These are phyloP conservation scores for Yamadazyma friedrichii DNA, from an alignment of 1,139 yeast genomes.

Conservation along the genomic window DNA sequence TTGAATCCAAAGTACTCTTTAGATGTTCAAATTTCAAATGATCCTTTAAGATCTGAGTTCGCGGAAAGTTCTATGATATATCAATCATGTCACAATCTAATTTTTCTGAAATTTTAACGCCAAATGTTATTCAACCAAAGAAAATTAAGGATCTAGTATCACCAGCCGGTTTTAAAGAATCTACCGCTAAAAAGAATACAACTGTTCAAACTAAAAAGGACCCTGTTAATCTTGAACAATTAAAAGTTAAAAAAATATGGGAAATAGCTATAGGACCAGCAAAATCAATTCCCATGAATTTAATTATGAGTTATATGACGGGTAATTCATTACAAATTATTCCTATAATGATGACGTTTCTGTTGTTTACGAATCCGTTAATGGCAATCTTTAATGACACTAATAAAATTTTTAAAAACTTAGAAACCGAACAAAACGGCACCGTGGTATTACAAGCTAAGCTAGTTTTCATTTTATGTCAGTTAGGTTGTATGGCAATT, in stretches of 20 bases:
- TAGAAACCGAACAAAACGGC: conserved; percentile 33
- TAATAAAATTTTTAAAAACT: conserved; percentile 41
- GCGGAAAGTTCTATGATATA: neutral
- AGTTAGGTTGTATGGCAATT: conserved; percentile 62
- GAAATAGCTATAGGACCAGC: conserved; percentile 83
- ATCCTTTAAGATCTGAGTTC: too few relatives aligned
- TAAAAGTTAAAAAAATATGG: conserved; percentile 75
- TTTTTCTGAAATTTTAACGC: conserved; percentile 18
- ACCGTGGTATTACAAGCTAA: conserved; percentile 43
- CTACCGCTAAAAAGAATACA: conserved; percentile 5
- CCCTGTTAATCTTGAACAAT: conserved; percentile 20
- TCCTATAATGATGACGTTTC: conserved; percentile 86
- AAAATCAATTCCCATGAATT: conserved; percentile 83
- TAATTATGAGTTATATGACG: conserved; percentile 89
- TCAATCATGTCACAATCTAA: conserved; percentile 1
- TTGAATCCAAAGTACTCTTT: too few relatives aligned
- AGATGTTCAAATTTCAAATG: too few relatives aligned
- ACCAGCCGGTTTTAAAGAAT: conserved; percentile 23
- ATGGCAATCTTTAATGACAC: conserved; percentile 65
- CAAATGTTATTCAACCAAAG: conserved; percentile 14
- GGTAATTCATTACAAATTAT: conserved; percentile 89
- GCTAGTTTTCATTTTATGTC: conserved; percentile 51
- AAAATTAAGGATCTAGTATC: conserved; percentile 12
- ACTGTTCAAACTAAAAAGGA: conserved; percentile 5
- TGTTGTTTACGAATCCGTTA: conserved; percentile 77